These are phyloP conservation scores for Ichthyophthirius multifiliis DNA, from an alignment of 169 alveolate genomes.

Conservation along the genomic window DNA sequence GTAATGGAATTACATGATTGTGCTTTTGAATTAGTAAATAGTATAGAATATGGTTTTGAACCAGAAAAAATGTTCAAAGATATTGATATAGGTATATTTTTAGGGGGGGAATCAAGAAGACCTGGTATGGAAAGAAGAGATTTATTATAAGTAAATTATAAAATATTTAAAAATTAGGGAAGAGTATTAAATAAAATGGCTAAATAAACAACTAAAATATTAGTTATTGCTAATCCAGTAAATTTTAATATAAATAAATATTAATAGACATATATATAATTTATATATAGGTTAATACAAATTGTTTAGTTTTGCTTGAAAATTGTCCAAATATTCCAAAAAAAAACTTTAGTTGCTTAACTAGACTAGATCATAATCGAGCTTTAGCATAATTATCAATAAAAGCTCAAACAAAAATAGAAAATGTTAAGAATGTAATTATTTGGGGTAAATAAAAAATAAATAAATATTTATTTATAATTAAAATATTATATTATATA, in stretches of 20 bases:
- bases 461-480: neutral
- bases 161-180: slow-evolving; percentile 74
- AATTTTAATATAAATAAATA: neutral
- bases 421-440: slow-evolving; percentile 51
- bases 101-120: slow-evolving; percentile 81
- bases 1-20: slow-evolving; percentile 75
- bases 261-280: too few relatives aligned
- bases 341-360: slow-evolving; percentile 77
- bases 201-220: slow-evolving; percentile 67
- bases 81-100: slow-evolving; percentile 75
- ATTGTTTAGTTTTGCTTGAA: slow-evolving; percentile 61
- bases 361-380: slow-evolving; percentile 83
- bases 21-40: slow-evolving; percentile 59
- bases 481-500: neutral
- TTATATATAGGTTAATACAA: slow-evolving; percentile 58
- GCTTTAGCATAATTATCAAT: slow-evolving; percentile 53
- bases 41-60: slow-evolving; percentile 53
- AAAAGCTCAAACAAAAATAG: slow-evolving; percentile 39
- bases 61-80: slow-evolving; percentile 74
- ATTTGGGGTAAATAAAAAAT: slow-evolving; percentile 55
- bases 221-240: slow-evolving; percentile 84
- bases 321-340: slow-evolving; percentile 69
- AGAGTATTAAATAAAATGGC: slow-evolving; percentile 70
- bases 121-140: slow-evolving; percentile 89
- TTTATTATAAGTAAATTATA: slow-evolving; percentile 66